Evolutionary conservation across 2,329 filamentous ascomycete genomes (phyloP), one percentile per base, ranked within the genome.

Genomic region (Plenodomus tracheiphilus): DNA sequence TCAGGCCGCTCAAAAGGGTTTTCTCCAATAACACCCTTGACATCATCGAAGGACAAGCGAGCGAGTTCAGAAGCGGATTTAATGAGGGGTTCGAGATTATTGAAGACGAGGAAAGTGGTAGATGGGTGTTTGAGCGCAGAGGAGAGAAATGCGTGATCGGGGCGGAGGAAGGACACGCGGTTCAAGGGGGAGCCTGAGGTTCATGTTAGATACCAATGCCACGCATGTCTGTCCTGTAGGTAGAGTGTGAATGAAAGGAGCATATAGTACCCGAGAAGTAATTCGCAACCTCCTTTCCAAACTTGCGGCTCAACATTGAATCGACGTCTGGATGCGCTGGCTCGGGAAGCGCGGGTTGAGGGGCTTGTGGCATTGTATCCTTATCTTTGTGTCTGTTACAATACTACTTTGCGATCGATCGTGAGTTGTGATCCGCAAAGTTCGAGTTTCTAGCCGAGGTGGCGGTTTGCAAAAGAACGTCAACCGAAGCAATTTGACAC

Each of bases 211-310:
- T 11, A 32, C 13, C 13, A 30, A 47, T 39, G 54, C 35, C 15
- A 17, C 30, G 41, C 11, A n/a, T 18, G 41, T 5, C 16, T 38
- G 10, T 13, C 18, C 19, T 5, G 18, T 17, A 28, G 22, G 21
- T 21, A 15, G n/a, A 18, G 39, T 38, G 9, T 39, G 18, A 4
- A 32, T 32, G 11, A 4, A 32, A 15, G 11, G 15, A 25, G 22
- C 22, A 10, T 25, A 18, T 43, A 21, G 36, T 64, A 76, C 75
- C 79, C 41, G 88, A 85, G 74, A 92, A 94, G 81, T 94, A 94
- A 74, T 93, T 94, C 68, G 86, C 82, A 53, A 89, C 79, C 74
- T 93, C 89, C 59, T 83, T 85, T 72, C 89, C 89, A 74, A 91
- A 93, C 68, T 86, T 89, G 50, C 83, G 79, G 61, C 85, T 84